phyloP scores from a whole-genome alignment of 352 stramenopile genomes.

The Phytopythium cucurbitacearum region DNA sequence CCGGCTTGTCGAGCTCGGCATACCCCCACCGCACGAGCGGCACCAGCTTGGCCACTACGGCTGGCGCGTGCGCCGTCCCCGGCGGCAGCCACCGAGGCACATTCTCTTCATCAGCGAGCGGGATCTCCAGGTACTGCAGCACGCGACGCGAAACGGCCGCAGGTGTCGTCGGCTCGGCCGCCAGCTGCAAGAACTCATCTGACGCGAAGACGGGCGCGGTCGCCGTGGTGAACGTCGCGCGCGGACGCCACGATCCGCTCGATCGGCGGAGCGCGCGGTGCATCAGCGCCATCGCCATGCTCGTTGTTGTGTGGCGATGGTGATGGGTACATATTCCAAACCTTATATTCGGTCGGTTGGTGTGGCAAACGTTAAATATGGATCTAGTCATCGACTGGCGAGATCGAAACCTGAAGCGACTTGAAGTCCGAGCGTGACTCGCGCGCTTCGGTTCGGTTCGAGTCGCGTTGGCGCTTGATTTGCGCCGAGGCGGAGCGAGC shows the following conservation, averaged over 20 bases:
- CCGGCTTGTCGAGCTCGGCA: conserved; percentile 10
- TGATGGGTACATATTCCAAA: background rate
- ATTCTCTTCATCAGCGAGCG: conserved; percentile 11
- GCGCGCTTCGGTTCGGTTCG: too few relatives aligned
- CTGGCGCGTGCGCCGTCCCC: conserved; percentile 24
- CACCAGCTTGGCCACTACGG: conserved; percentile 22
- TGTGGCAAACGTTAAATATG: background rate
- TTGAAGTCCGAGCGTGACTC: too few relatives aligned
- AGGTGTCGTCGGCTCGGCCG: conserved; percentile 1
- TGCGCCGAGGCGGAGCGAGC: too few relatives aligned
- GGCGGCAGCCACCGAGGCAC: conserved; percentile 13
- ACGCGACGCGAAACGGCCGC: conserved; percentile 18
- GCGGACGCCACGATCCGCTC: background rate
- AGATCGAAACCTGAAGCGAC: too few relatives aligned
- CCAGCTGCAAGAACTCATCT: background rate
- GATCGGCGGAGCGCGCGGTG: background rate
- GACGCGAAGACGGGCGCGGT: background rate
- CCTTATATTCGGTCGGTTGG: background rate
- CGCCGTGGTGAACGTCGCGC: background rate
- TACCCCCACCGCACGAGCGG: conserved; percentile 39
- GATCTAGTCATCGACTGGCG: background rate
- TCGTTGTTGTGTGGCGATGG: background rate
- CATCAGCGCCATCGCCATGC: background rate
- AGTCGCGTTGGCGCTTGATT: background rate
- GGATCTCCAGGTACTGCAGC: conserved; percentile 29